A percentile compares a stretch with the other conserved stretches of the same genome.
phyloP scores from a whole-genome alignment of 1,139 yeast genomes.

The Wickerhamomyces sp. region DNA sequence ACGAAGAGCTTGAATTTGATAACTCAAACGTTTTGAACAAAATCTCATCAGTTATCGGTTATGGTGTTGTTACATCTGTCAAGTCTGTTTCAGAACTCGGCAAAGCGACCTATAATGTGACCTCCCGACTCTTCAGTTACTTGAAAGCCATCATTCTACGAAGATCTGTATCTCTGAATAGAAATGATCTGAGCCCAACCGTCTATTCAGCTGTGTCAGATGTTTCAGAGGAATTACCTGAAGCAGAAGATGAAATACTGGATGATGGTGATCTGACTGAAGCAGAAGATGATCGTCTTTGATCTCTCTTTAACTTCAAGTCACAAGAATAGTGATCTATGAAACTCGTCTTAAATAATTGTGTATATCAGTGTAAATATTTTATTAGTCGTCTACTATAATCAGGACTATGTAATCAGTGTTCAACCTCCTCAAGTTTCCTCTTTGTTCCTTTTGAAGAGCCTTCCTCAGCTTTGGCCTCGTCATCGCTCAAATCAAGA shows the following conservation, averaged over 20 bases:
- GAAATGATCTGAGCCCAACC: constrained; percentile 2
- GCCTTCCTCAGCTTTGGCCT: constrained; percentile 24
- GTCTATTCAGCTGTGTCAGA: constrained; percentile 6
- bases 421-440: constrained; percentile 10
- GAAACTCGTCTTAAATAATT: not conserved
- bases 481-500: constrained; percentile 40
- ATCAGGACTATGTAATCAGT: not conserved
- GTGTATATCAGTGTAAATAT: not conserved
- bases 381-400: too few relatives aligned
- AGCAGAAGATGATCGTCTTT: constrained; percentile 24
- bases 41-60: constrained; percentile 16
- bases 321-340: too few relatives aligned
- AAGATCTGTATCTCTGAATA: constrained; percentile 16
- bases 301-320: not conserved
- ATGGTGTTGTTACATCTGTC: constrained; percentile 21
- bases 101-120: not conserved
- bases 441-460: constrained; percentile 13
- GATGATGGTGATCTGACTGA: constrained; percentile 24
- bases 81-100: constrained; percentile 7
- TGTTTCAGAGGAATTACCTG: constrained; percentile 4
- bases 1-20: constrained; percentile 63
- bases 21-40: constrained; percentile 40
- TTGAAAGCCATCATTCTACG: constrained; percentile 5
- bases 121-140: not conserved
- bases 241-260: constrained; percentile 16